phyloP scores from a whole-genome alignment of 1,139 yeast genomes.

The Arxiozyma bovina region DNA sequence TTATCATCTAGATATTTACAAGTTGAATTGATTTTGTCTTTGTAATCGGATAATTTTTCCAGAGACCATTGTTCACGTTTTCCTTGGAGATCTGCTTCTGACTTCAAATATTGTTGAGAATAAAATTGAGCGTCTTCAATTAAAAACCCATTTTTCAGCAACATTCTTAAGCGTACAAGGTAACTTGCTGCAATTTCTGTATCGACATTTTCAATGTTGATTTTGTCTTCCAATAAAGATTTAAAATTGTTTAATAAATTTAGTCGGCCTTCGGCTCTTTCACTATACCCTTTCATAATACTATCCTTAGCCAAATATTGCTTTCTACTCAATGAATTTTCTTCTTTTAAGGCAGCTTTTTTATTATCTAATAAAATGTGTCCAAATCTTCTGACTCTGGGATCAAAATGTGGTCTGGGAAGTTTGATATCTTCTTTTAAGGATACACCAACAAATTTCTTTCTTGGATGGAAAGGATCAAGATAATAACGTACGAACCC shows the following conservation, averaged over 20 bases:
- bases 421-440: constrained; percentile 52
- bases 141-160: constrained; percentile 42
- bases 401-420: constrained; percentile 86
- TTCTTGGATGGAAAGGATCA: constrained; percentile 95
- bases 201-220: constrained; percentile 28
- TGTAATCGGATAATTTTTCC: constrained; percentile 15
- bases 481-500: constrained; percentile 85
- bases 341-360: constrained; percentile 48
- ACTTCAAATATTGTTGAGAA: constrained; percentile 44
- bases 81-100: constrained; percentile 39
- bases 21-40: constrained; percentile 22
- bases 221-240: constrained; percentile 23
- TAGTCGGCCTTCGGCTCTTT: constrained; percentile 37
- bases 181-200: constrained; percentile 43
- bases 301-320: constrained; percentile 50
- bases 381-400: constrained; percentile 81
- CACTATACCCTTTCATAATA: constrained; percentile 34
- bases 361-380: constrained; percentile 46
- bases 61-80: constrained; percentile 36
- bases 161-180: constrained; percentile 43
- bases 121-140: constrained; percentile 52
- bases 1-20: constrained; percentile 13
- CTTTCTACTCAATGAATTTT: constrained; percentile 36
- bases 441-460: constrained; percentile 86
- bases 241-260: constrained; percentile 25